Base-by-base conservation (phyloP, 2,329 filamentous ascomycete genomes). In the Nothopassalora personata region DNA sequence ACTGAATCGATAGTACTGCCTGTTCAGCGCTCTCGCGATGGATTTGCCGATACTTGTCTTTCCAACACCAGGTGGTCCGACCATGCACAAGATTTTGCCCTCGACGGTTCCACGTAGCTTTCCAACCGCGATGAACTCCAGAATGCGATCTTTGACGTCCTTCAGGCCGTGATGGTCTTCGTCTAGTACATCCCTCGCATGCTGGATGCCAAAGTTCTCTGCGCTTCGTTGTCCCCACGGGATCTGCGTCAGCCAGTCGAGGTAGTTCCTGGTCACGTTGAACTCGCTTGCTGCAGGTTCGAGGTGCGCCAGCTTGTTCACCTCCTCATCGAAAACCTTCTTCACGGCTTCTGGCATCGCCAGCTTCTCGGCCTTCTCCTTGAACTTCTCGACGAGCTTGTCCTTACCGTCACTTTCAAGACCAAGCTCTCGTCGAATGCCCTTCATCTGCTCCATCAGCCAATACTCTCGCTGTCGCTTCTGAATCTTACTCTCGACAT, bases 391-490 rank as follows among this genome's bases (percentile, higher is more conserved):
- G 1, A 99, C 90, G 11, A 99, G 81, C 77, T 97, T 97, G 71
- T 99, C 94, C 76, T 97, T 99, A 64, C 95, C 94, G 71, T 99
- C 94, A 5, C 91, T 96, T 73, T 99, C 95, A 55, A 99, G 90
- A 23, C 95, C 94, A 52, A 99, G 84, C 75, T 99, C 94, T 59
- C 94, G 85, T 59, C 91, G 88, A 71, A 99, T 99, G 28, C 92
- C 94, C 80, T 97, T 97, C 92, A 99, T 96, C 74, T 99, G 95
- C 76, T 99, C 94, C 91, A 96, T 95, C 50, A 99, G 80, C 90
- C 91, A 97, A 77, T 97, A 99, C 72, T 99, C 94, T 54, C 94
- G 86, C 74, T 99, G 94, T 31, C 93, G 87, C 77, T 99, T 97
- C 68, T 92, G 92, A 56, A 99, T 97, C 77, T 96, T 97, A 71